These are phyloP conservation scores for Saprolegnia diclina DNA, from an alignment of 352 stramenopile species.

Conservation along the genomic window DNA sequence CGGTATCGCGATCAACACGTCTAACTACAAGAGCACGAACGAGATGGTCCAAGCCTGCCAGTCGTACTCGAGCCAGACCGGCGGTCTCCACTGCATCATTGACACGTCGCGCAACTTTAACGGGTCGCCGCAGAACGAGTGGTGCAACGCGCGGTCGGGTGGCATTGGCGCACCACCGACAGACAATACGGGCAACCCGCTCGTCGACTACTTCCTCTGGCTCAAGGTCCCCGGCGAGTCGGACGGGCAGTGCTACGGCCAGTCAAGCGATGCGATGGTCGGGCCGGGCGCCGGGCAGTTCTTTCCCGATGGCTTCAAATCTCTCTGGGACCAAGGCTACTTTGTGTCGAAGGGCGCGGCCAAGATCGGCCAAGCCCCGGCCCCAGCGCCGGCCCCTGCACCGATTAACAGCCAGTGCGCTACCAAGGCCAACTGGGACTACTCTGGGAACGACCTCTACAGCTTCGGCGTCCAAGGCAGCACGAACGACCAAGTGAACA, in stretches of 20 bases:
- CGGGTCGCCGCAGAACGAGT: slow-evolving; percentile 30
- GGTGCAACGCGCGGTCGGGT: slow-evolving; percentile 40
- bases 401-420: neutral
- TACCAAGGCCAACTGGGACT: neutral
- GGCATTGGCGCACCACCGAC: slow-evolving; percentile 41
- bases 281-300: slow-evolving; percentile 44
- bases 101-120: slow-evolving; percentile 41
- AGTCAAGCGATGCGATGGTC: slow-evolving; percentile 38
- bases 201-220: slow-evolving; percentile 43
- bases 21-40: slow-evolving; percentile 59
- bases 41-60: slow-evolving; percentile 43
- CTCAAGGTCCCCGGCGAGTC: slow-evolving; percentile 45
- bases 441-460: neutral
- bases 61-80: slow-evolving; percentile 31
- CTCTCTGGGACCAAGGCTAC: slow-evolving; percentile 54
- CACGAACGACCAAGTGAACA: neutral
- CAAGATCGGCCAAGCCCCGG: neutral
- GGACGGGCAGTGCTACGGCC: slow-evolving; percentile 41
- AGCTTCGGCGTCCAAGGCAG: neutral
- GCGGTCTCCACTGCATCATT: slow-evolving; percentile 41
- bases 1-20: slow-evolving; percentile 66
- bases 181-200: slow-evolving; percentile 31
- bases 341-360: slow-evolving; percentile 36
- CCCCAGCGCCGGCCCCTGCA: neutral
- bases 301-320: slow-evolving; percentile 44